Evolutionary conservation across 345 rosid species (phyloP), one percentile per base, ranked within the genome.

Genomic region (Camelina laxa): DNA sequence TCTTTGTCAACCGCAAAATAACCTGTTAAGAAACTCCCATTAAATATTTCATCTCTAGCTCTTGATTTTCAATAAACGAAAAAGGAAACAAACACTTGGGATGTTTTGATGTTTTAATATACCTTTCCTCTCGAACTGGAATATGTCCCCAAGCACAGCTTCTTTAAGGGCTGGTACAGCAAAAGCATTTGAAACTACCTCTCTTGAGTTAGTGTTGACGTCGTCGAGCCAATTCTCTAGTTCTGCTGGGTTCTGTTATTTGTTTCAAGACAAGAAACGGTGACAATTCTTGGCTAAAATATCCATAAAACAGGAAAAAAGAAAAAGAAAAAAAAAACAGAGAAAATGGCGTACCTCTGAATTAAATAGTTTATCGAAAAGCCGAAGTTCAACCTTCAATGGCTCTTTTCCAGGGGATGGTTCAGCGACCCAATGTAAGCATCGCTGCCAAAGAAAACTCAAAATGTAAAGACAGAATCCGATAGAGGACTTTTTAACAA

Each of bases 111-210:
- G 19, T 14, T 53, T 31, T 0, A 5, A 31, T 39, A 39, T 85
- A 92, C 94, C 96, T 22, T 86, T 91, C 65, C 96, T 81, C 77
- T 92, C 94, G 17, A 92, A 92, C 82, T 92, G 96, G 78, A 92
- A 90, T 41, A 63, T 76, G 50, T 86, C 89, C 57, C 89, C 90
- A 11, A 80, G 67, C 41, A 80, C 77, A 64, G 96, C 88, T 70
- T 75, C 72, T 69, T 49, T 44, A 61, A 10, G 89, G 1, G 24
- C 17, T 58, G 63, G 22, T 30, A 35, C 13, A 58, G 63, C 44
- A 35, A 33, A 35, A 35, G 63, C 90, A 72, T 72, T 39, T 59
- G 82, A 69, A 51, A 88, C 68, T 41, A 87, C 86, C 57, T 78
- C 55, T 80, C 84, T 86, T 42, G 90, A 88, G 13, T 79, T 65